phyloP scores from a whole-genome alignment of 306 rosid species.

The Casuarina cunninghamiana region DNA sequence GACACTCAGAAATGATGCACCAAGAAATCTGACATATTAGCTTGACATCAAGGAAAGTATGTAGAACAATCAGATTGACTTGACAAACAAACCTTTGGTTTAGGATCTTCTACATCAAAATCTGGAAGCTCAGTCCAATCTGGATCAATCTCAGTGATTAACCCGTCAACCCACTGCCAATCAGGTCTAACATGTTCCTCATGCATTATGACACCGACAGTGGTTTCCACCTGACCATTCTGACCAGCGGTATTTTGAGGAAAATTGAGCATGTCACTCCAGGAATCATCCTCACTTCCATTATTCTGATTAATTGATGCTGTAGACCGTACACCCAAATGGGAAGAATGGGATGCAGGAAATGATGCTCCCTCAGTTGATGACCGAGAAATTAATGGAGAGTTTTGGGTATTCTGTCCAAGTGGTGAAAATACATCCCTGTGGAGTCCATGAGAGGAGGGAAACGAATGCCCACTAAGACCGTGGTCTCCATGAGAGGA shows the following conservation, averaged over 20 bases:
- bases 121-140: constrained; percentile 72
- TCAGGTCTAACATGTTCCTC: constrained; percentile 53
- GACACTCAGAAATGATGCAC: constrained; percentile 18
- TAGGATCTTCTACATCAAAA: constrained; percentile 49
- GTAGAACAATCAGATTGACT: constrained; percentile 22
- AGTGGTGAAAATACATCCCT: constrained; percentile 22
- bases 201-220: constrained; percentile 38
- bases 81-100: constrained; percentile 54
- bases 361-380: constrained; percentile 40
- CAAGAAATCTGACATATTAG: constrained; percentile 12
- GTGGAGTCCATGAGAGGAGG: constrained; percentile 45
- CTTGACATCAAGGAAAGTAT: constrained; percentile 3
- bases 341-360: constrained; percentile 37
- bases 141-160: constrained; percentile 67
- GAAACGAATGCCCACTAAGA: constrained; percentile 40
- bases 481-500: constrained; percentile 43
- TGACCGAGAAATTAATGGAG: constrained; percentile 45
- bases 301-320: constrained; percentile 38
- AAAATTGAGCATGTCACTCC: constrained; percentile 62
- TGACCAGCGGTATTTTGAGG: constrained; percentile 53
- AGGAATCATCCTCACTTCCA: constrained; percentile 47
- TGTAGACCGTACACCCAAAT: constrained; percentile 42
- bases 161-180: constrained; percentile 75
- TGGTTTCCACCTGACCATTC: constrained; percentile 51
- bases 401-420: constrained; percentile 46